Base-by-base conservation (phyloP, 768 basidiomycete species). In the Suillus americanus region DNA sequence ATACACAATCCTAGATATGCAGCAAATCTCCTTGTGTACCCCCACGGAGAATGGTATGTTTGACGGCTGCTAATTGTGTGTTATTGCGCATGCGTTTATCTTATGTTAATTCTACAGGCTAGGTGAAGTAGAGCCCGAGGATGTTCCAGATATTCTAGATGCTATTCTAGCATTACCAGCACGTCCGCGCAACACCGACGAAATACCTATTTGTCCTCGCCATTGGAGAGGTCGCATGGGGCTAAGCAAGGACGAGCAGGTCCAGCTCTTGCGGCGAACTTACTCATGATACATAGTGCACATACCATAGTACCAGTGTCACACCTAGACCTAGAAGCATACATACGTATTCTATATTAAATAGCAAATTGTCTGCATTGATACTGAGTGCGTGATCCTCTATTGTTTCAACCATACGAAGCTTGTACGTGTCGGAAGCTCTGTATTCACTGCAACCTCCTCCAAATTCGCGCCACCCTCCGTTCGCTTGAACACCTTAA, bases 181-280 rank as follows among this genome's bases (percentile, higher is more conserved):
- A 9, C 60, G 68, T 33, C 80, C 81, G 1, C 69, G 78, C 51
- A 65, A 62, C 51, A 1, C 65, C 9, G 56, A 68, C 7, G 73
- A 43, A 64, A 25, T 74, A 10, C 84, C 86, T 5, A 68, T 84
- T 20, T 75, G 80, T 48, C 80, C 79, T 54, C 65, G 71, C 0
- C 83, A 87, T 70, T 92, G 89, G 90, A 82, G 91, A 64, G 91
- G 91, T 13, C 79, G 89, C 38, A 90, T 89, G 83, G 90, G 90
- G 0, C 71, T 89, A 25, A 77, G 77, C 40, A 87, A 86, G 69
- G 83, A 82, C 14, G 83, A 87, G 59, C 89, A 90, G 70, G 64
- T 83, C 41, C 70, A 77, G 14, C 77, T 85, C 37, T 72, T 76
- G 37, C 54, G 57, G 33, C 62, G 14, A 2, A 54, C 16, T 60